Evolutionary conservation across 1,139 yeast species (phyloP).

Genomic region (Suhomyces ambrosiae): DNA sequence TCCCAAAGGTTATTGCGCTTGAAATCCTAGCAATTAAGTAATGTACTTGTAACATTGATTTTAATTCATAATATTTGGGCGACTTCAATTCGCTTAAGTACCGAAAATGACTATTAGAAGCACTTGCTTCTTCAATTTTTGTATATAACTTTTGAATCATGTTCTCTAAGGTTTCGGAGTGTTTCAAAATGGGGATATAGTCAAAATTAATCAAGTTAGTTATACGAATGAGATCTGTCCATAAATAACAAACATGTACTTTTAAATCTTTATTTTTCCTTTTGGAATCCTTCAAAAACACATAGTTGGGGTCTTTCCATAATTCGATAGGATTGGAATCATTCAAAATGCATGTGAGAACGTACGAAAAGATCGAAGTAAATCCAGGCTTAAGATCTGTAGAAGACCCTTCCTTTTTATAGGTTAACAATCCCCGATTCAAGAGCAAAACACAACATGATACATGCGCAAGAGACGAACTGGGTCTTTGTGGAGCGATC

Average conservation of each 20-base stretch:
- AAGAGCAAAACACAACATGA: conserved; percentile 28
- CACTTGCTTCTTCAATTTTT: conserved; percentile 31
- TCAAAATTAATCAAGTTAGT: conserved; percentile 36
- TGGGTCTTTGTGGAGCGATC: neutral
- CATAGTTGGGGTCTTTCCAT: conserved; percentile 42
- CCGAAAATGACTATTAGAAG: conserved; percentile 28
- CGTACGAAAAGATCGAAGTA: conserved; percentile 20
- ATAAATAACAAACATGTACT: conserved; percentile 36
- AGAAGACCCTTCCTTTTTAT: conserved; percentile 18
- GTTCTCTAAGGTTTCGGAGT: conserved; percentile 25
- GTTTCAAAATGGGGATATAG: conserved; percentile 27
- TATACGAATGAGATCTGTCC: conserved; percentile 40
- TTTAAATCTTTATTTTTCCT: conserved; percentile 30
- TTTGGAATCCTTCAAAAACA: conserved; percentile 23
- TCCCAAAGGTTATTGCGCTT: conserved; percentile 28
- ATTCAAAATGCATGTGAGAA: conserved; percentile 20
- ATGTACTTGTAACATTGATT: conserved; percentile 28
- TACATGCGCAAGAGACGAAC: conserved; percentile 26
- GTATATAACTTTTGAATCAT: conserved; percentile 23
- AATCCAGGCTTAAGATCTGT: conserved; percentile 22
- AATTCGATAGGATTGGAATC: conserved; percentile 26
- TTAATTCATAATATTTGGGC: conserved; percentile 21
- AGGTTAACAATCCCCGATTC: conserved; percentile 25
- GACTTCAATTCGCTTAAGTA: conserved; percentile 25
- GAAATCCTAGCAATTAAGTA: conserved; percentile 33